phyloP scores from a whole-genome alignment of 345 rosid species.

The Bruguiera gymnorhiza region DNA sequence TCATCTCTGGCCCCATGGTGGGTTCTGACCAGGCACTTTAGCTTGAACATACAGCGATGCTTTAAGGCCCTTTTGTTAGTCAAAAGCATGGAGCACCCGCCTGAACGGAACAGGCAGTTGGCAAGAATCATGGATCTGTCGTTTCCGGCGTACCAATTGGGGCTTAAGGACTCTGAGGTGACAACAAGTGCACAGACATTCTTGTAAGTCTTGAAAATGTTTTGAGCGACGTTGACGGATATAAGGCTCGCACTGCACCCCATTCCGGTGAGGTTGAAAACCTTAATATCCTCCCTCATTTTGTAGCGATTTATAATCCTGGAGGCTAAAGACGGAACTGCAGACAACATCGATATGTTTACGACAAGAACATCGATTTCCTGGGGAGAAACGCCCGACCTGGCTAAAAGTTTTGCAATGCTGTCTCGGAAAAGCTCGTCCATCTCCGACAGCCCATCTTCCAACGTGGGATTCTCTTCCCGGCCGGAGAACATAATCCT shows the following conservation, averaged over 20 bases:
- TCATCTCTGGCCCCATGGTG: slow-evolving; percentile 85
- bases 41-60: slow-evolving; percentile 53
- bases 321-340: slow-evolving; percentile 56
- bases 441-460: slow-evolving; percentile 72
- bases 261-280: slow-evolving; percentile 74
- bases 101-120: slow-evolving; percentile 74
- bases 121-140: slow-evolving; percentile 86
- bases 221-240: slow-evolving; percentile 63
- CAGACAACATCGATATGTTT: slow-evolving; percentile 71
- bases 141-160: slow-evolving; percentile 80
- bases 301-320: slow-evolving; percentile 72
- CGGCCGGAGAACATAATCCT: slow-evolving; percentile 38
- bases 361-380: slow-evolving; percentile 81
- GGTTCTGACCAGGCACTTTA: slow-evolving; percentile 74
- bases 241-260: slow-evolving; percentile 91
- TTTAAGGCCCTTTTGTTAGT: slow-evolving; percentile 55
- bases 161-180: slow-evolving; percentile 78
- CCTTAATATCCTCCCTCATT: slow-evolving; percentile 67
- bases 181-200: slow-evolving; percentile 54
- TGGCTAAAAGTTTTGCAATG: slow-evolving; percentile 52
- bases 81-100: slow-evolving; percentile 73
- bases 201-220: slow-evolving; percentile 49
- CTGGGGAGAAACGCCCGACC: slow-evolving; percentile 57
- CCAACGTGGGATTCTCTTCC: slow-evolving; percentile 52
- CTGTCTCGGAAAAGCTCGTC: slow-evolving; percentile 72